A percentile compares a stretch with the other conserved stretches of the same genome.
Evolutionary conservation across 2,329 filamentous ascomycete genomes (phyloP).

Genomic region (Triangularia setosa): DNA sequence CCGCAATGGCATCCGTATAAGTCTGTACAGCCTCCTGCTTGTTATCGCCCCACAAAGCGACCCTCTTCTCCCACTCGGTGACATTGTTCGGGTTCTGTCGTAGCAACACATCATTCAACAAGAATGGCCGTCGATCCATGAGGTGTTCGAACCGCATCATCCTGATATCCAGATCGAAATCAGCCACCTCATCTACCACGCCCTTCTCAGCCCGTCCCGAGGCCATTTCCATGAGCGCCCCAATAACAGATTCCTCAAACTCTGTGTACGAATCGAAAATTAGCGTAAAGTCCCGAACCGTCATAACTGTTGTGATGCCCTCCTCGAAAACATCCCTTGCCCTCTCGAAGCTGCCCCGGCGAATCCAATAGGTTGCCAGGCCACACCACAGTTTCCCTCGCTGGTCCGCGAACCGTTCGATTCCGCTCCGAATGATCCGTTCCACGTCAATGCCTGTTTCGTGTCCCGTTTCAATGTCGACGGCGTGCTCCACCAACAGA

Average conservation of each 20-base stretch:
- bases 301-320: constrained; percentile 97
- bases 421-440: constrained; percentile 86
- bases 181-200: constrained; percentile 72
- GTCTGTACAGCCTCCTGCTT: constrained; percentile 87
- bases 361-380: constrained; percentile 94
- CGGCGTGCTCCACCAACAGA: constrained; percentile 83
- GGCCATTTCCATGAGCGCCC: constrained; percentile 84
- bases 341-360: constrained; percentile 84
- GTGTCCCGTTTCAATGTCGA: constrained; percentile 74
- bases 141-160: constrained; percentile 98
- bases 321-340: constrained; percentile 94
- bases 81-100: constrained; percentile 97
- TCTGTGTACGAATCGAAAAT: constrained; percentile 96
- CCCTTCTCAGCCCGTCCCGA: constrained; percentile 76
- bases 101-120: constrained; percentile 91
- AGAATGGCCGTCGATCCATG: constrained; percentile 93
- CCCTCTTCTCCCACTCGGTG: constrained; percentile 92
- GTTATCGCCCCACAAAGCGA: constrained; percentile 94
- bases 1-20: constrained; percentile 89
- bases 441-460: constrained; percentile 87
- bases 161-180: constrained; percentile 90
- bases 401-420: constrained; percentile 87
- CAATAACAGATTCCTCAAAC: constrained; percentile 94
- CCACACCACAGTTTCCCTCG: constrained; percentile 93
- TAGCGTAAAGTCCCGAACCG: constrained; percentile 92